A percentile compares a stretch with the other conserved stretches of the same genome.
phyloP scores from a whole-genome alignment of 108 stramenopile species.

The Skeletonema marinoi region DNA sequence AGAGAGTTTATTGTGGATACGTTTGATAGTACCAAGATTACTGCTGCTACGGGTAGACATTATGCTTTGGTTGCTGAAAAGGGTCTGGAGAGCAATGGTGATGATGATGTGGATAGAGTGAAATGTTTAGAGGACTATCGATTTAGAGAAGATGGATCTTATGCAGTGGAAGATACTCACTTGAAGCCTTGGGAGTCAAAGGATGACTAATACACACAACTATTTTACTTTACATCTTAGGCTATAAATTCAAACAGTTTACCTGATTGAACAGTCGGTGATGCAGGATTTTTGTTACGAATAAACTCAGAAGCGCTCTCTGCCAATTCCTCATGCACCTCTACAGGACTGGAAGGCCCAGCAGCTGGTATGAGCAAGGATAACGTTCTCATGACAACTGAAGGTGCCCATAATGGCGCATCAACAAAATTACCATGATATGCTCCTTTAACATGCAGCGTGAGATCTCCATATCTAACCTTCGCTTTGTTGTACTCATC shows the following conservation, averaged over 20 bases:
- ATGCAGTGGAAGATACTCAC: conserved; percentile 79
- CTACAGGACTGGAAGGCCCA: conserved; percentile 13
- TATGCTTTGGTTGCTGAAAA: conserved; percentile 82
- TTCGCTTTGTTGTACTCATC: conserved; percentile 23
- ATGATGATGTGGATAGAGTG: not conserved
- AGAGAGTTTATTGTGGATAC: conserved; percentile 35
- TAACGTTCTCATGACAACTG: conserved; percentile 17
- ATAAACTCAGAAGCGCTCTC: conserved; percentile 11
- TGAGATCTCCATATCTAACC: conserved; percentile 26
- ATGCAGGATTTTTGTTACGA: not conserved
- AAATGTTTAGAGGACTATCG: conserved; percentile 56
- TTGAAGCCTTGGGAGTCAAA: conserved; percentile 74
- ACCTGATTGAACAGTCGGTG: not conserved
- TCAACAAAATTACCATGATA: conserved; percentile 37
- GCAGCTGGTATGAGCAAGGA: conserved; percentile 21
- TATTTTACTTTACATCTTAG: not conserved
- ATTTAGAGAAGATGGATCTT: conserved; percentile 65
- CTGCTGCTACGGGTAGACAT: conserved; percentile 82
- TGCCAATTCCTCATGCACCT: conserved; percentile 18
- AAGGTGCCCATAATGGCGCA: conserved; percentile 29
- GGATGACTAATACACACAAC: conserved; percentile 14
- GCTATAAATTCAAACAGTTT: conserved; percentile 12
- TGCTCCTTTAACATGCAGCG: conserved; percentile 6
- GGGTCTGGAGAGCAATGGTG: conserved; percentile 4
- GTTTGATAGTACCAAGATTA: conserved; percentile 47